phyloP scores from a whole-genome alignment of 2,329 filamentous ascomycete species.

The Tolypocladium endophyticum region DNA sequence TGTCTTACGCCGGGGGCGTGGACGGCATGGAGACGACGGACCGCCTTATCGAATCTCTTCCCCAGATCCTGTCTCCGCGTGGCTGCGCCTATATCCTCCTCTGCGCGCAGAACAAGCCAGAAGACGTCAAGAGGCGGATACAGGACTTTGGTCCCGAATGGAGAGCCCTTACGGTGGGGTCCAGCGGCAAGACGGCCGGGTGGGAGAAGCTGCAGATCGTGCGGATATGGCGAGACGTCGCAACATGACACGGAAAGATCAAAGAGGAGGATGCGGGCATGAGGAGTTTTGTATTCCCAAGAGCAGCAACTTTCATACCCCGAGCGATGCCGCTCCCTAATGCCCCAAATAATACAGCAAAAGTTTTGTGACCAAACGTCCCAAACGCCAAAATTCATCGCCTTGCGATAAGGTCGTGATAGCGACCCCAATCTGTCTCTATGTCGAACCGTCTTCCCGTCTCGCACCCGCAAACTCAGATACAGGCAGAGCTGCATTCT shows the following conservation, averaged over 20 bases:
- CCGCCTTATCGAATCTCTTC: constrained; percentile 61
- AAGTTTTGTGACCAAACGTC: constrained; percentile 21
- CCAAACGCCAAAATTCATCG: constrained; percentile 24
- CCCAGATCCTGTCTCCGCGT: constrained; percentile 46
- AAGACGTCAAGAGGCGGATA: constrained; percentile 56
- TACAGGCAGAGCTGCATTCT: not conserved
- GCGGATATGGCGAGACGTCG: constrained; percentile 60
- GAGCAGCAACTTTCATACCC: not conserved
- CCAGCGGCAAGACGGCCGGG: constrained; percentile 77
- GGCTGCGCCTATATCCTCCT: constrained; percentile 86
- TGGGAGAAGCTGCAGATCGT: constrained; percentile 93
- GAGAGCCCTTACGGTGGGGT: constrained; percentile 67
- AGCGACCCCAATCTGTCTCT: constrained; percentile 2
- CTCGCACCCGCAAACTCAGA: not conserved
- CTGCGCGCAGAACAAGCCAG: constrained; percentile 82
- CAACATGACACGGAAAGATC: not conserved
- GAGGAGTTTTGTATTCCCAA: constrained; percentile 1
- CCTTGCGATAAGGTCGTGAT: constrained; percentile 14
- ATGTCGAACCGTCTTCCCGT: not conserved
- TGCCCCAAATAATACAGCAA: not conserved
- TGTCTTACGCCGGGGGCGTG: constrained; percentile 80
- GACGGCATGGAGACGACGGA: constrained; percentile 95
- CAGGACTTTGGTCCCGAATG: constrained; percentile 44
- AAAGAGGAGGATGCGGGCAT: not conserved
- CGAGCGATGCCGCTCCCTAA: not conserved